A percentile compares a stretch with the other conserved stretches of the same genome.
These are phyloP conservation scores for Deuterostichococcus epilithicus DNA, from an alignment of 139 green algal species.

Conservation along the genomic window DNA sequence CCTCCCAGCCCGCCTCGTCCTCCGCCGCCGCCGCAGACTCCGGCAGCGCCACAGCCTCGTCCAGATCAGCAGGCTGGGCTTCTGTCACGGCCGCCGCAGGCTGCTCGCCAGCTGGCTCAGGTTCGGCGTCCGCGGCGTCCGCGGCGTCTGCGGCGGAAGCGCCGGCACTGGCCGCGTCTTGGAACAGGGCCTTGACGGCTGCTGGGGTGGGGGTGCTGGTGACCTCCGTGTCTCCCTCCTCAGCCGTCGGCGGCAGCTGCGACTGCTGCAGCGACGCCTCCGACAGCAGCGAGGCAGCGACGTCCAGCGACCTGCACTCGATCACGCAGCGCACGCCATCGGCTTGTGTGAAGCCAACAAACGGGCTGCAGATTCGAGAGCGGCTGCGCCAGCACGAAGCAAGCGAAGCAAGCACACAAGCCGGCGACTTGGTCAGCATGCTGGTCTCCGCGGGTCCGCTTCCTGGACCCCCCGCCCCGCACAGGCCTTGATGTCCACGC, in stretches of 20 bases:
- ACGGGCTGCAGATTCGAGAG: no score
- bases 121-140: not conserved
- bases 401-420: no score
- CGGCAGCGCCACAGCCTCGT: not conserved
- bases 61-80: no score
- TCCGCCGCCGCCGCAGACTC: not conserved
- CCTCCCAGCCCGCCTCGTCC: not conserved
- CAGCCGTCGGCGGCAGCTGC: not conserved
- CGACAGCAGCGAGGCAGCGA: not conserved
- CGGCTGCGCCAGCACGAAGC: no score
- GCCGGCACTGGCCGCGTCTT: no score
- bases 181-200: not conserved
- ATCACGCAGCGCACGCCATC: not conserved
- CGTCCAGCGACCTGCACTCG: not conserved
- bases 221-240: not conserved
- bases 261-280: not conserved
- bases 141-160: not conserved
- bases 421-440: no score
- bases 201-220: not conserved
- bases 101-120: not conserved
- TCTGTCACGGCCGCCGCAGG: no score
- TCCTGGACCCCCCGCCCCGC: no score
- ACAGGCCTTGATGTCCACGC: no score
- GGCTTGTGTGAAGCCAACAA: not conserved
- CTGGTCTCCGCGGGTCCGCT: no score